Evolutionary conservation across 2,329 filamentous ascomycete species (phyloP).

Genomic region (Aspergillus novoparasiticus): DNA sequence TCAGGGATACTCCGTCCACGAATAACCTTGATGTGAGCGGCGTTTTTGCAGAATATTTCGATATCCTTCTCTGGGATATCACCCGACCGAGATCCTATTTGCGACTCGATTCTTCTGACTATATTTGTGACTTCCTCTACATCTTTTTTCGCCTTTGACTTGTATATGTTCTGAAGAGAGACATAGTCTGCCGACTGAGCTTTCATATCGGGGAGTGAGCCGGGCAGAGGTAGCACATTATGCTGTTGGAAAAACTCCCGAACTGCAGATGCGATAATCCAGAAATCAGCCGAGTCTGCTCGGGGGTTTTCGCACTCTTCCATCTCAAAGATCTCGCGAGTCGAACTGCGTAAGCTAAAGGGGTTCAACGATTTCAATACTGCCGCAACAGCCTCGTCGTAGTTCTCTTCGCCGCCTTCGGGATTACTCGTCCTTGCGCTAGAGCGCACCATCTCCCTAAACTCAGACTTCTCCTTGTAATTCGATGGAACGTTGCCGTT

Average conservation of each 20-base stretch:
- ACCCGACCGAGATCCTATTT: slow-evolving; percentile 48
- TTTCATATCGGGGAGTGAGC: slow-evolving; percentile 95
- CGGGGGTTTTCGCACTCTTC: slow-evolving; percentile 56
- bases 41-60: slow-evolving; percentile 93
- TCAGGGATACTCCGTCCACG: slow-evolving; percentile 62
- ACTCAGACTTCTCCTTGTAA: slow-evolving; percentile 85
- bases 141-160: slow-evolving; percentile 79
- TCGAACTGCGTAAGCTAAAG: slow-evolving; percentile 66
- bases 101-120: slow-evolving; percentile 60
- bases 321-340: slow-evolving; percentile 79
- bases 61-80: slow-evolving; percentile 71
- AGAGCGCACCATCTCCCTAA: slow-evolving; percentile 69
- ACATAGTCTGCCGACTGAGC: slow-evolving; percentile 89
- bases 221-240: slow-evolving; percentile 76
- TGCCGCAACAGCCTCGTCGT: slow-evolving; percentile 84
- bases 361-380: slow-evolving; percentile 83
- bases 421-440: slow-evolving; percentile 71
- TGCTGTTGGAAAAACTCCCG: slow-evolving; percentile 75
- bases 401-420: slow-evolving; percentile 94
- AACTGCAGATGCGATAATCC: slow-evolving; percentile 83
- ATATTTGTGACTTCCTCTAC: slow-evolving; percentile 70
- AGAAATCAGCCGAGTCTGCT: slow-evolving; percentile 67
- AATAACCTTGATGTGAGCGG: slow-evolving; percentile 87
- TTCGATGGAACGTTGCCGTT: slow-evolving; percentile 68
- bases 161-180: slow-evolving; percentile 89